Conservation (phyloP, 108 stramenopile species). For the Schizochytrium sp. region DNA sequence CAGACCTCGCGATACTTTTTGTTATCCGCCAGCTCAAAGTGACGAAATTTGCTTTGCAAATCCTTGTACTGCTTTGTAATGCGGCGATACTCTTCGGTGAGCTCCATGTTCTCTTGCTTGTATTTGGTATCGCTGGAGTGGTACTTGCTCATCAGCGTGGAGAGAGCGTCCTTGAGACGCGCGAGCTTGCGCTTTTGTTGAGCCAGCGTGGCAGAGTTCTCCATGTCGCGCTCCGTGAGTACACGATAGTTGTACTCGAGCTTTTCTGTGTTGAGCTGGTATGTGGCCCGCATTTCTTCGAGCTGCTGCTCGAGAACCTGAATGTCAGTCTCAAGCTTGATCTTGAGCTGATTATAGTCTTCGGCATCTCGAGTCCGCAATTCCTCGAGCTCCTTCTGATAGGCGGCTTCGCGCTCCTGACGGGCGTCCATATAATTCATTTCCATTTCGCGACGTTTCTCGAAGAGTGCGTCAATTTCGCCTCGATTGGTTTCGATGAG, state of each 20-base stretch:
- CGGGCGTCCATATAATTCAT: constrained; percentile 42
- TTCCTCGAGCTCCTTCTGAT: constrained; percentile 39
- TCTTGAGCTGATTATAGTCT: constrained; percentile 57
- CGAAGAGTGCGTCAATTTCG: constrained; percentile 52
- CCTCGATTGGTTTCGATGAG: constrained; percentile 38
- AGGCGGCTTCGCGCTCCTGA: constrained; percentile 41
- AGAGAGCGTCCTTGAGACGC: constrained; percentile 50
- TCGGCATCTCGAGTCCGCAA: constrained; percentile 49
- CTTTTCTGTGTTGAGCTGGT: constrained; percentile 65
- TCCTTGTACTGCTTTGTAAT: constrained; percentile 61
- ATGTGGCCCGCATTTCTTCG: constrained; percentile 63
- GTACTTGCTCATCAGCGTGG: constrained; percentile 41
- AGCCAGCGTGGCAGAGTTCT: constrained; percentile 49
- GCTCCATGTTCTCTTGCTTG: constrained; percentile 44
- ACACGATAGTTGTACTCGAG: constrained; percentile 64
- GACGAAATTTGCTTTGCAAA: constrained; percentile 56
- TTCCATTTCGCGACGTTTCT: constrained; percentile 47
- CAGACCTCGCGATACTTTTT: constrained; percentile 49
- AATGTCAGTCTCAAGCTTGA: constrained; percentile 61
- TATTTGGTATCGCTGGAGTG: constrained; percentile 42
- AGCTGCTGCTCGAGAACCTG: constrained; percentile 68
- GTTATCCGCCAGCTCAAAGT: constrained; percentile 56
- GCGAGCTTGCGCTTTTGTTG: constrained; percentile 55
- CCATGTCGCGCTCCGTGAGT: constrained; percentile 54
- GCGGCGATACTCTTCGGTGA: constrained; percentile 54